Evolutionary conservation across 345 rosid genomes (phyloP), one percentile per base, ranked within the genome.

Genomic region (Ceriops tagal): DNA sequence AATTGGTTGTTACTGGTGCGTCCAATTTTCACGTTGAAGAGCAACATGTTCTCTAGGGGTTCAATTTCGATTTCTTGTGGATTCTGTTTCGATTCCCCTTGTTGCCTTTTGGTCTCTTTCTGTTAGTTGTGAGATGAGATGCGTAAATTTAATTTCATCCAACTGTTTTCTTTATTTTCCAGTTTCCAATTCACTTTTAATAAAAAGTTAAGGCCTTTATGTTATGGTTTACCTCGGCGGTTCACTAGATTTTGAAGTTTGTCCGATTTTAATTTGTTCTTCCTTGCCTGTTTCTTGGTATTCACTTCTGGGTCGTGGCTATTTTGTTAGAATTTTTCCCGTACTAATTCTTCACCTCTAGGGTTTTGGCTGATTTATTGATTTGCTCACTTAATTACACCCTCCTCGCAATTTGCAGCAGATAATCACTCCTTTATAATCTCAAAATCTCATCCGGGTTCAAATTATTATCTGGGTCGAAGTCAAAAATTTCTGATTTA

Each of bases 401-500:
- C 24, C 11, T 6, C 19, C 24, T 5, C 22, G 35, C 7, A 1
- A 32, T 55, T 69, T 56, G 68, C 62, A 68, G 30, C 46, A 62
- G 20, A 64, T 20, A 28, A 61, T 57, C 16, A 18, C 28, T 6
- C 47, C 56, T 72, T 43, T 63, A 31, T 34, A 53, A 31, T 10
- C 56, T 1, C 21, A 24, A 24, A 28, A 76, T 62, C 31, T 37
- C 7, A 27, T 19, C 58, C 60, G 34, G 69, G 65, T 47, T 35
- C 16, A n/a, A 61, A 34, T 67, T 68, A 58, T 63, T 19, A 22
- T 64, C 63, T 35, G 68, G 79, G 58, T 73, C 35, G 53, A 58
- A 66, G n/a, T 71, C 30, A 69, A 72, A 66, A 60, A 43, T 65
- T 51, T 6, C n/a, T 26, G 77, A 67, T 70, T 75, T 62, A 16